A percentile compares a stretch with the other conserved stretches of the same genome.
These are phyloP conservation scores for Ophiostoma fasciatum DNA, from an alignment of 2,329 filamentous ascomycete species.

Conservation along the genomic window DNA sequence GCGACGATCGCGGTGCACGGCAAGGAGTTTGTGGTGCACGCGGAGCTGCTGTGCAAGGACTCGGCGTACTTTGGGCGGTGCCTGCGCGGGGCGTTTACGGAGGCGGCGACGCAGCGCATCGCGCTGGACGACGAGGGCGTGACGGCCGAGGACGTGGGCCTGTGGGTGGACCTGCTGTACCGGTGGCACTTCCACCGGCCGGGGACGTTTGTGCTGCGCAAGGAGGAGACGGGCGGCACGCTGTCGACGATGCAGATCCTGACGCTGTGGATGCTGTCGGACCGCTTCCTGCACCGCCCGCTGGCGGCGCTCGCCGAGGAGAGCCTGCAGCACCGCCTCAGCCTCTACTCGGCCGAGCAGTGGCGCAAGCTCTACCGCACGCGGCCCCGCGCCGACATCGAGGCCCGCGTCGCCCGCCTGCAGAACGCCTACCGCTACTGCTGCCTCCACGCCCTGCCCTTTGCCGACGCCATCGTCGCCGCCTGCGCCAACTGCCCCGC, in stretches of 20 bases:
- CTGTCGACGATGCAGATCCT: constrained; percentile 13
- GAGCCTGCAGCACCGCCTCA: constrained; percentile 13
- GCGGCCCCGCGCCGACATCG: constrained; percentile 10
- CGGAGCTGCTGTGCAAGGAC: constrained; percentile 10
- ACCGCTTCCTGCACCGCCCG: constrained; percentile 10
- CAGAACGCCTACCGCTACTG: constrained; percentile 12
- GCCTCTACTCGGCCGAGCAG: constrained; percentile 12
- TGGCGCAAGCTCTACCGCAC: constrained; percentile 12
- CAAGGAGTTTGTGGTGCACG: constrained; percentile 9
- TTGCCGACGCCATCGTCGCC: constrained; percentile 9
- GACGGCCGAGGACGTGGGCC: constrained; percentile 10
- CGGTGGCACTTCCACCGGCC: constrained; percentile 9
- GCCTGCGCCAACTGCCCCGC: constrained; percentile 13
- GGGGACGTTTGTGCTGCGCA: constrained; percentile 10
- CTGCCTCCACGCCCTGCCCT: constrained; percentile 10
- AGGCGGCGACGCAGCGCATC: constrained; percentile 11
- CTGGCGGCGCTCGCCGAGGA: constrained; percentile 9
- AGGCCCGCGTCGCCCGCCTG: constrained; percentile 9
- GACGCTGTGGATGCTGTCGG: constrained; percentile 13
- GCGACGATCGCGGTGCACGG: constrained; percentile 10
- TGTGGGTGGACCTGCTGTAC: constrained; percentile 14
- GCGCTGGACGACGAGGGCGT: constrained; percentile 11
- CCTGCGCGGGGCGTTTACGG: constrained; percentile 11
- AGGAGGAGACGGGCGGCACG: constrained; percentile 13
- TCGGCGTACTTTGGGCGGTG: constrained; percentile 12